Evolutionary conservation across 2,329 filamentous ascomycete species (phyloP), one percentile per base, ranked within the genome.

Genomic region (Colletotrichum simmondsii): DNA sequence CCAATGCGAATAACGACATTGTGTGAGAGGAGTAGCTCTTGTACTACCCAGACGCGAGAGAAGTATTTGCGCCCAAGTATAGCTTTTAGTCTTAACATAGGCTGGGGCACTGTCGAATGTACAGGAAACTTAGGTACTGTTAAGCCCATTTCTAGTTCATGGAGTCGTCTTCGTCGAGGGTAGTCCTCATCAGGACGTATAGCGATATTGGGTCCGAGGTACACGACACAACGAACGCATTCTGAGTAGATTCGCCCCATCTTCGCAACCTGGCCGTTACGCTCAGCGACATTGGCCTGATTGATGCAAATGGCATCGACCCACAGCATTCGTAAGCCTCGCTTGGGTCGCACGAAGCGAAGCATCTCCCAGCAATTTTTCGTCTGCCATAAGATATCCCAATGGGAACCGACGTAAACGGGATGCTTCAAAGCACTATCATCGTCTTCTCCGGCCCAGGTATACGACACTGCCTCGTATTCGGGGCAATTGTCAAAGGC

Each of bases 351-450:
- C 1, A 78, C 37, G 35, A 62, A 71, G 3, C 30, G 24, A 2
- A 81, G 76, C 75, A 80, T 76, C 2, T 73, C 74, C 60, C 62
- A 71, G 67, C 79, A 81, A 53, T 81, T 81, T 5, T 73, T 74
- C 1, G 78, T 80, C 32, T 78, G 78, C 2, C 79, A 66, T 2
- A 78, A 46, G 1, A 81, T 68, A 52, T 81, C 78, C 77, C 79
- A 81, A 32, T 75, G 78, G 0, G 65, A 52, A 1, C 79, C 79
- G 35, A 79, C 28, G 46, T 72, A 65, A 4, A 70, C 2, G 2
- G 67, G 67, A 1, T 3, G 4, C 3, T 24, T 0, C 2, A n/a
- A 53, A 0, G 26, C 19, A 4, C 4, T 14, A 8, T 69, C 35
- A 3, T 24, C 35, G 2, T 65, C 16, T 11, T 70, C 60, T 1